Conservation (phyloP, 2,329 filamentous ascomycete genomes). For the Thermoascus crustaceus region DNA sequence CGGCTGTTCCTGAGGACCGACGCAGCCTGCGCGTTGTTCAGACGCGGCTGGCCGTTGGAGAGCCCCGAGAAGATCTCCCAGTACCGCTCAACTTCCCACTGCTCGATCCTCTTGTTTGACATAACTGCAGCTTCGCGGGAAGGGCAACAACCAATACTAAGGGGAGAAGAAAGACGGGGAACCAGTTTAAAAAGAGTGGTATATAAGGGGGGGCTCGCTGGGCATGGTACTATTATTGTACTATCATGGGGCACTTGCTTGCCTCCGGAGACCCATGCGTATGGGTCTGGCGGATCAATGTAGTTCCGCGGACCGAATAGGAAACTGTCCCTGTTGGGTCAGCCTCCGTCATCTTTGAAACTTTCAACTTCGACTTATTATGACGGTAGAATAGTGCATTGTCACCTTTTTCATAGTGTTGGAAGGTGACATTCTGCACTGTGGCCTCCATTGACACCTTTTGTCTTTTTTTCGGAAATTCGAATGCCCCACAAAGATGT, state of each 20-base stretch:
- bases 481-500: no score
- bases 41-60: slow-evolving; percentile 53
- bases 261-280: slow-evolving; percentile 1
- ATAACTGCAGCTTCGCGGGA: slow-evolving; percentile 16
- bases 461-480: no score
- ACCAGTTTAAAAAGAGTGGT: background rate
- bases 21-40: slow-evolving; percentile 62
- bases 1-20: slow-evolving; percentile 66
- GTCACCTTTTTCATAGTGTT: no score
- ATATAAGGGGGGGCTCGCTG: background rate
- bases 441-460: no score
- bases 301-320: background rate
- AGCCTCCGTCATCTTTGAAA: background rate
- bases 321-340: slow-evolving; percentile 1
- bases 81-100: slow-evolving; percentile 68
- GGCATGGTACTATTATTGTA: background rate
- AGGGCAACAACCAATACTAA: background rate
- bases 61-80: slow-evolving; percentile 72
- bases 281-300: background rate
- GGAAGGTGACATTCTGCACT: no score
- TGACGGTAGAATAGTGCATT: no score
- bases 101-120: slow-evolving; percentile 51
- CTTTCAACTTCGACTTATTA: no score
- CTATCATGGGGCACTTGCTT: background rate
- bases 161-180: no score